Evolutionary conservation across 1,139 yeast species (phyloP).

Genomic region (Kluyveromyces sp.): DNA sequence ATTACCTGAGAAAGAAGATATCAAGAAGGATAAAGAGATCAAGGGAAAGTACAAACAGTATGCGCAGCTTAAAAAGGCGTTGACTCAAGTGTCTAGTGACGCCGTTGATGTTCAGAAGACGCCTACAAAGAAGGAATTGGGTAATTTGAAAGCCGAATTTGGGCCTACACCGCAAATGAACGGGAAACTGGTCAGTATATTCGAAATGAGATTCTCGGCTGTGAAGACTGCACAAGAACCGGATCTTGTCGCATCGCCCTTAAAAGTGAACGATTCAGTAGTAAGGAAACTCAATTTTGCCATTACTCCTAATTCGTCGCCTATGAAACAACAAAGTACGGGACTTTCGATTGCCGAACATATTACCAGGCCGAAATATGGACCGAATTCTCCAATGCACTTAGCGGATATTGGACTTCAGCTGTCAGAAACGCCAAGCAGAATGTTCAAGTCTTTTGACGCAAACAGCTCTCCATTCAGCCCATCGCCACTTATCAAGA

Average conservation of each 20-base stretch:
- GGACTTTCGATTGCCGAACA: conserved; percentile 2
- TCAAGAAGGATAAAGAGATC: conserved; percentile 22
- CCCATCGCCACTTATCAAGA: conserved; percentile 29
- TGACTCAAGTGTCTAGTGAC: conserved; percentile 3
- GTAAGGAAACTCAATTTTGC: conserved; percentile 16
- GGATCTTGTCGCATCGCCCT: background rate
- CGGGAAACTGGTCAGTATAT: conserved; percentile 30
- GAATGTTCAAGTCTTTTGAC: conserved; percentile 1
- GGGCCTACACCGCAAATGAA: conserved; percentile 34
- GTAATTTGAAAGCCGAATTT: conserved; percentile 13
- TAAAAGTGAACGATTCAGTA: conserved; percentile 6
- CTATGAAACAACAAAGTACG: conserved; percentile 10
- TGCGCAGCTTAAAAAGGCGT: conserved; percentile 20
- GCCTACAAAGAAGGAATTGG: conserved; percentile 4
- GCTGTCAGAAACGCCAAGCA: conserved; percentile 12
- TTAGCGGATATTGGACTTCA: conserved; percentile 13
- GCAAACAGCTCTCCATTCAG: conserved; percentile 12
- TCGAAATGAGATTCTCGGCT: conserved; percentile 30
- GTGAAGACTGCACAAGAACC: conserved; percentile 12
- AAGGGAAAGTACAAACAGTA: conserved; percentile 27
- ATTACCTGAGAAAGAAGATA: conserved; percentile 27
- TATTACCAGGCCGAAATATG: conserved; percentile 14
- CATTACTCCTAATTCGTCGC: conserved; percentile 16
- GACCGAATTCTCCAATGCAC: conserved; percentile 30
- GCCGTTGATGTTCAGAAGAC: background rate